These are phyloP conservation scores for Penicillium sp. DNA, from an alignment of 2,329 filamentous ascomycete genomes.

Conservation along the genomic window DNA sequence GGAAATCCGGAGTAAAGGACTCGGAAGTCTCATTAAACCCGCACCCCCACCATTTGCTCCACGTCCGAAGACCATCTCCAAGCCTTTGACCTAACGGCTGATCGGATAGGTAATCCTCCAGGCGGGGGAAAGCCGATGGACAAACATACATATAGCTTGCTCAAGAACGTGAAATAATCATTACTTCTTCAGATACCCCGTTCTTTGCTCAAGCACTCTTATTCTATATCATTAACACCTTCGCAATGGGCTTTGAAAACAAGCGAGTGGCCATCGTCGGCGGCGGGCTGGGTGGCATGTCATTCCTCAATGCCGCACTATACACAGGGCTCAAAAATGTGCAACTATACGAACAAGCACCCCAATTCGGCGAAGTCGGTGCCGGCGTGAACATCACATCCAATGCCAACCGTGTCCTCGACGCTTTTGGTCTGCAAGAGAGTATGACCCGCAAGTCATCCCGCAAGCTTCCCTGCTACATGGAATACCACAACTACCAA, in stretches of 20 bases:
- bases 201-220: no score
- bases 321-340: constrained; percentile 35
- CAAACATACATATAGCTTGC: constrained; percentile 12
- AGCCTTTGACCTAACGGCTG: background rate
- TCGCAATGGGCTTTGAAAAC: constrained; percentile 31
- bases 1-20: constrained; percentile 7
- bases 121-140: constrained; percentile 10
- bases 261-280: constrained; percentile 37
- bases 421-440: constrained; percentile 34
- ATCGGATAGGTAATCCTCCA: constrained; percentile 19
- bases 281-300: constrained; percentile 41
- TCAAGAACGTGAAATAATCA: background rate
- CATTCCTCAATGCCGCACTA: constrained; percentile 39
- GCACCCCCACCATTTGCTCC: constrained; percentile 10
- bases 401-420: constrained; percentile 38
- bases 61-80: constrained; percentile 19
- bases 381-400: constrained; percentile 42
- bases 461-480: constrained; percentile 32
- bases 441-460: constrained; percentile 39
- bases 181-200: background rate
- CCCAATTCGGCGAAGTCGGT: constrained; percentile 41
- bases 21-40: constrained; percentile 14
- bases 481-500: constrained; percentile 33
- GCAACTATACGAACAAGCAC: constrained; percentile 41
- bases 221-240: background rate